These are phyloP conservation scores for Oryza australiensis DNA, from an alignment of 176 grass and related monocot genomes.

Conservation along the genomic window DNA sequence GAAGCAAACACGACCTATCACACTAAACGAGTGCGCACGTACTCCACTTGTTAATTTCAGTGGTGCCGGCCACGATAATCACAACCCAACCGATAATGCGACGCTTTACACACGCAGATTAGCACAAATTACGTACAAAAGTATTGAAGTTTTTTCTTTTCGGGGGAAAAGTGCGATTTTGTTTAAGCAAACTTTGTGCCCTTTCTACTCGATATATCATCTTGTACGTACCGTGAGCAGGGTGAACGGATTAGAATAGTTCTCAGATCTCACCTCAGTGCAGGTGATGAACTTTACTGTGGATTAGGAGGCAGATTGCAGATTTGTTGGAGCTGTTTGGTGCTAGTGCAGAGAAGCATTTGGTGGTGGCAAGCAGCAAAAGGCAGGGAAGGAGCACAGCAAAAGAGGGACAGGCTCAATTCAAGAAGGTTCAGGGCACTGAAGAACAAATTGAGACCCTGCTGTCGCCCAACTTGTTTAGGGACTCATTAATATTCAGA, in stretches of 20 bases:
- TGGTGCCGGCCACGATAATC: slow-evolving; percentile 22
- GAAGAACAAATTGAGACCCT: not conserved
- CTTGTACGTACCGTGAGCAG: not conserved
- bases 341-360: not conserved
- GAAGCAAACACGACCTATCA: not conserved
- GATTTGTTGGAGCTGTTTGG: not conserved
- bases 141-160: not conserved
- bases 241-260: slow-evolving; percentile 2
- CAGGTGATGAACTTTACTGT: not conserved
- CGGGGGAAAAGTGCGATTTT: not conserved
- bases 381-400: not conserved
- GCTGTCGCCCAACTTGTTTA: not conserved
- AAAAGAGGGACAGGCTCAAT: not conserved
- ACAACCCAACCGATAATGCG: slow-evolving; percentile 14
- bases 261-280: not conserved
- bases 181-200: slow-evolving; percentile 23
- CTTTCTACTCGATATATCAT: slow-evolving; percentile 7
- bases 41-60: slow-evolving; percentile 37
- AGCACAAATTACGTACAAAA: slow-evolving; percentile 19
- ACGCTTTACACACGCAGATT: not conserved
- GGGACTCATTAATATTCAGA: not conserved
- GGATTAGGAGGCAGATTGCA: slow-evolving; percentile 22
- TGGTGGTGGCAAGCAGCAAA: not conserved
- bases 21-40: slow-evolving; percentile 31
- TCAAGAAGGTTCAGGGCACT: not conserved